Percentiles rank a stretch among this genome's conserved stretches.
Conservation (phyloP, 1,139 yeast genomes). For the Diutina scorzettiae region DNA sequence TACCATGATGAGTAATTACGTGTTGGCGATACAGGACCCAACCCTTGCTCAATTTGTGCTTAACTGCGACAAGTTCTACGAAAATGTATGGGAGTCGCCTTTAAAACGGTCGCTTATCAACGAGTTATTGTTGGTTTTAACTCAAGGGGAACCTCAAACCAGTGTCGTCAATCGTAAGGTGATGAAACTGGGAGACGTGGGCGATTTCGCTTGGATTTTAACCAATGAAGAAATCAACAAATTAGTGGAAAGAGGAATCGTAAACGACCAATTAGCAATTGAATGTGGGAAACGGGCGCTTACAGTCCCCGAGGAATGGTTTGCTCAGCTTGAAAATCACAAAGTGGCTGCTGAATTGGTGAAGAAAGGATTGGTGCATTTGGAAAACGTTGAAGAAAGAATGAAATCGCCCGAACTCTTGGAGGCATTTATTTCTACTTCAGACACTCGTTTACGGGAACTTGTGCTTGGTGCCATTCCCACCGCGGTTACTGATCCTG, state of each 20-base stretch:
- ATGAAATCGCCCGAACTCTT: not conserved
- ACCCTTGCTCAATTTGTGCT: not conserved
- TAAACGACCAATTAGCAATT: not conserved
- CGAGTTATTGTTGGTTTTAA: not conserved
- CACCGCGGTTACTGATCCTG: not conserved
- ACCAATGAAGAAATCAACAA: constrained; percentile 11
- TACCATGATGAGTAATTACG: not conserved
- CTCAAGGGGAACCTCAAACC: not conserved
- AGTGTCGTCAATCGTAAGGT: not conserved
- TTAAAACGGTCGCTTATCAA: not conserved
- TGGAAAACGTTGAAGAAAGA: not conserved
- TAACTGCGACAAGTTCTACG: not conserved
- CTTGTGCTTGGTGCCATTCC: not conserved
- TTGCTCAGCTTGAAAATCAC: not conserved
- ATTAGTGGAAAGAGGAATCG: not conserved
- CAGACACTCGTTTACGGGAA: not conserved
- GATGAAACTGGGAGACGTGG: not conserved
- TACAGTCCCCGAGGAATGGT: not conserved
- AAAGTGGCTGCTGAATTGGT: not conserved
- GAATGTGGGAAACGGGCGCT: not conserved
- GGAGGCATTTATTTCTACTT: not conserved
- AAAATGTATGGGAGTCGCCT: not conserved
- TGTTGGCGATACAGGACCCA: not conserved
- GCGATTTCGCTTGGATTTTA: constrained; percentile 15
- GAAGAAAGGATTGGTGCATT: not conserved